phyloP scores from a whole-genome alignment of 1,139 yeast species.

The Saccharomyces hybrid region DNA sequence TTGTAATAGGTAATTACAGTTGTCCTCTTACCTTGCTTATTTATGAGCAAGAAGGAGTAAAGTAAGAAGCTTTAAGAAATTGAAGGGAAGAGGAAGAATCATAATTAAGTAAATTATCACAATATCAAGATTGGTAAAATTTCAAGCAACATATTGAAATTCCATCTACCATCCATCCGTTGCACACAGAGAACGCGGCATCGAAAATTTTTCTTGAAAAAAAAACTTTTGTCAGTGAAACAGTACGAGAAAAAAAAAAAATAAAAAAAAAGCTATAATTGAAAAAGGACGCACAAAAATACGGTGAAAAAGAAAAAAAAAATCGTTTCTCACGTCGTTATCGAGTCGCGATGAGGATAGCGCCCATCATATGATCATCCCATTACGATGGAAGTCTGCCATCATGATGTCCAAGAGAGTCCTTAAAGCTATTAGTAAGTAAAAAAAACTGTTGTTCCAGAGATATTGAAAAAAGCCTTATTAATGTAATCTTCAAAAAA shows the following conservation, averaged over 20 bases:
- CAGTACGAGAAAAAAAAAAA: not conserved
- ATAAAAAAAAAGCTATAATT: not conserved
- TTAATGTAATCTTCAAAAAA: slow-evolving; percentile 8
- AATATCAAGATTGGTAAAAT: not conserved
- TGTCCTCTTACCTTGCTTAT: slow-evolving; percentile 1
- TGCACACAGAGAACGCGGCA: slow-evolving; percentile 1
- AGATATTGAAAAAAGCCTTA: not conserved
- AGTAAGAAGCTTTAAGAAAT: not conserved
- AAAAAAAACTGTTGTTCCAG: not conserved
- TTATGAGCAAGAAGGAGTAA: not conserved
- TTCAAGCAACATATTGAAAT: not conserved
- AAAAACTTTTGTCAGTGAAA: not conserved
- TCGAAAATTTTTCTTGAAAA: not conserved
- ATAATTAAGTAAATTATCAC: not conserved
- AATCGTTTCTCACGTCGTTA: not conserved
- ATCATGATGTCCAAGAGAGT: not conserved
- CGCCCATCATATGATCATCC: not conserved
- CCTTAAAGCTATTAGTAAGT: not conserved
- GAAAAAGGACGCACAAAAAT: not conserved
- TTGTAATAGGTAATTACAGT: not conserved
- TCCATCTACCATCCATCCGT: slow-evolving; percentile 1
- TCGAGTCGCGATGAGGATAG: not conserved
- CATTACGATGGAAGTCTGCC: not conserved
- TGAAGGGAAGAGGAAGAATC: not conserved
- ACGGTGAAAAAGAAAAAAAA: not conserved